Evolutionary conservation across 805 yeast genomes (phyloP).

Genomic region (Starmerella potacharoeniae): DNA sequence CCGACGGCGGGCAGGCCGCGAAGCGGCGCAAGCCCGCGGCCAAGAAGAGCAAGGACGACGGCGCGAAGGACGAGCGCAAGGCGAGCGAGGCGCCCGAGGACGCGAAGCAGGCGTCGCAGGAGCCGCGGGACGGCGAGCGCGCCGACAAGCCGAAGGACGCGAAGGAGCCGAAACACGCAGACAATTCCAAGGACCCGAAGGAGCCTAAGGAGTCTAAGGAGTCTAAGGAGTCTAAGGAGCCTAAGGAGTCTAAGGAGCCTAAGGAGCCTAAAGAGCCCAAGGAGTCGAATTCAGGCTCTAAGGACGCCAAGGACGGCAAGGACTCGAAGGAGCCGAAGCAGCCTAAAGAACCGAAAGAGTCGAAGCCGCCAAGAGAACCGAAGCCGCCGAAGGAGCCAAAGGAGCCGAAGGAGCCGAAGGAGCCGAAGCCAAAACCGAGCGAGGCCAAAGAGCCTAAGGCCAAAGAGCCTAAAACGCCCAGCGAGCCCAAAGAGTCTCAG

Average conservation of each 20-base stretch:
- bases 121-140: neutral
- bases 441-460: neutral
- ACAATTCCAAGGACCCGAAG: neutral
- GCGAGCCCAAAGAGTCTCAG: neutral
- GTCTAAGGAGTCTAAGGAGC: neutral
- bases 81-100: neutral
- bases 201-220: neutral
- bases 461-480: neutral
- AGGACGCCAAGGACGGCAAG: neutral
- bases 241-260: neutral
- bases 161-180: neutral
- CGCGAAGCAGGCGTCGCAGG: neutral
- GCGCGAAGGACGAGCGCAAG: neutral
- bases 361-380: neutral
- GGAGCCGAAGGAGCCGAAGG: neutral
- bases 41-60: neutral
- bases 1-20: neutral
- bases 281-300: too few relatives aligned
- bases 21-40: conserved; percentile 3
- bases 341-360: neutral
- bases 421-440: too few relatives aligned
- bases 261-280: neutral
- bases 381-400: neutral
- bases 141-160: neutral
- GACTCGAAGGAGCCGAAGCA: neutral